Base-by-base conservation (phyloP, 148 eudicot species). In the Vaccinium vitisidaea region DNA sequence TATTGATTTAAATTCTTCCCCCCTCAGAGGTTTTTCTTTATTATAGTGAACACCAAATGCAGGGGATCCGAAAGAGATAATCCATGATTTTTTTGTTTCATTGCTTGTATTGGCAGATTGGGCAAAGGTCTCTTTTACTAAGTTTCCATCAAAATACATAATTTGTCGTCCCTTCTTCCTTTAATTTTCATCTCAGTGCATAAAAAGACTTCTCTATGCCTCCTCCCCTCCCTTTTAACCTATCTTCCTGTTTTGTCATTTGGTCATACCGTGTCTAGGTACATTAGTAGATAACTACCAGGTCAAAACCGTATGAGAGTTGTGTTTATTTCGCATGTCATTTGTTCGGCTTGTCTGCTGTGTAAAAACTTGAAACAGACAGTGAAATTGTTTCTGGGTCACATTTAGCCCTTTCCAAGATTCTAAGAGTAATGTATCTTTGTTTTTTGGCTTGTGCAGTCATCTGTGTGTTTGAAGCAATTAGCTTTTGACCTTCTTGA, bases 381-480 rank as follows among this genome's bases (percentile, higher is more conserved):
- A 16, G 27, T 49, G 54, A 75, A 48, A 18, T n/a, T 75, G 54
- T 75, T 46, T 36, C 23, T 74, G 77, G 10, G 50, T 39, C 9
- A 3, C 79, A 48, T 76, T 75, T 46, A 48, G 14, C 49, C 77
- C 49, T 11, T 48, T 65, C 71, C 71, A 10, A 23, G 18, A 39
- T 75, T 75, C 80, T 13, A 48, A 76, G 36, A 23, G 19, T 50
- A 21, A 8, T 11, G 15, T 23, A 12, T 48, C 19, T 32, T 11
- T 48, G 54, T 32, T 73, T 8, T 55, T 70, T 61, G 84, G 52
- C 77, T 86, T 87, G 84, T 84, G 88, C 98, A 97, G 99, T 97
- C 99, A 54, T 86, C 98, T 59, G 95, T 93, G 58, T 94, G 93
- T 84, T 84, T 95, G 86, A 97, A 97, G 93, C 96, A 91, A 85